Evolutionary conservation across 345 rosid genomes (phyloP).

Genomic region (Dimocarpus longan): DNA sequence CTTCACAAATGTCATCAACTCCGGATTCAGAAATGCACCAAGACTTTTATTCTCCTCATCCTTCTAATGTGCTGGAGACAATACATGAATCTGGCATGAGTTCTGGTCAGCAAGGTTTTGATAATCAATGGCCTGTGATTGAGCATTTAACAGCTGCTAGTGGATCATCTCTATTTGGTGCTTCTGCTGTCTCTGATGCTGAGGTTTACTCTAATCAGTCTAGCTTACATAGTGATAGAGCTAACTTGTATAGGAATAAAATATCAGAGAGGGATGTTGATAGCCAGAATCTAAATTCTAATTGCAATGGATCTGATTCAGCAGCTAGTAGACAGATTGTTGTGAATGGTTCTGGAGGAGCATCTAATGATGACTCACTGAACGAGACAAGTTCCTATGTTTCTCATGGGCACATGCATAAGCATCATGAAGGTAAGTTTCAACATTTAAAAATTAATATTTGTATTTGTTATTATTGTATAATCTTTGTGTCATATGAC

Average conservation of each 20-base stretch:
- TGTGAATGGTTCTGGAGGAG: slow-evolving; percentile 21
- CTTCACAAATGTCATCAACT: slow-evolving; percentile 14
- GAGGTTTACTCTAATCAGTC: slow-evolving; percentile 15
- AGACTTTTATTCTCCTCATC: slow-evolving; percentile 18
- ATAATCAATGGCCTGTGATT: slow-evolving; percentile 29
- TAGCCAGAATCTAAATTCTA: slow-evolving; percentile 11
- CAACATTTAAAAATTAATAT: slow-evolving; percentile 15
- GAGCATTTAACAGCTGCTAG: slow-evolving; percentile 27
- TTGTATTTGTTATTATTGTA: background rate
- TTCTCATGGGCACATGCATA: slow-evolving; percentile 8
- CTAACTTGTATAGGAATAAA: slow-evolving; percentile 20
- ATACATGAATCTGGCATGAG: slow-evolving; percentile 13
- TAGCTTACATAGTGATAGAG: slow-evolving; percentile 10
- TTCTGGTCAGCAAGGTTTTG: slow-evolving; percentile 25
- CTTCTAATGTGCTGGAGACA: slow-evolving; percentile 13
- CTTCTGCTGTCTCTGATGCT: slow-evolving; percentile 10
- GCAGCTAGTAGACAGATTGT: slow-evolving; percentile 23
- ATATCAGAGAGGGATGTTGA: slow-evolving; percentile 23
- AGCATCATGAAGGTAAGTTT: slow-evolving; percentile 32
- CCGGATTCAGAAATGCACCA: slow-evolving; percentile 17
- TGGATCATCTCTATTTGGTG: slow-evolving; percentile 18
- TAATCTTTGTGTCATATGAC: background rate
- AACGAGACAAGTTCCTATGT: slow-evolving; percentile 14
- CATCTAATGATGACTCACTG: slow-evolving; percentile 19
- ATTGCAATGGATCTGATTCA: slow-evolving; percentile 14